A percentile compares a stretch with the other conserved stretches of the same genome.
Evolutionary conservation across 129 eudicot genomes (phyloP).

Genomic region (Pulicaria dysenterica): DNA sequence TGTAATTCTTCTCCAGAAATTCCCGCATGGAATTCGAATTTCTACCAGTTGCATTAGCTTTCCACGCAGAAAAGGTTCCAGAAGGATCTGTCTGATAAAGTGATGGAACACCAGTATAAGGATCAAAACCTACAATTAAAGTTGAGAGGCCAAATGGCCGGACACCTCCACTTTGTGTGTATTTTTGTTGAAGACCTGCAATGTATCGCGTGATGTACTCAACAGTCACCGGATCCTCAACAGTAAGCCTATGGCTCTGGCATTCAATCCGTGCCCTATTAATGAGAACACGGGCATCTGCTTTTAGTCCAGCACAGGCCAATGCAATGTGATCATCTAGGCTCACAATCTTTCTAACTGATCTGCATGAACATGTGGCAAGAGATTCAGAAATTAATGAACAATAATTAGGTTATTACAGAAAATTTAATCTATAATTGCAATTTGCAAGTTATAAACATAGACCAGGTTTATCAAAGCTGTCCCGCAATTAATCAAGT

Average conservation of each 20-base stretch:
- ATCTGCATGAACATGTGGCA: constrained; percentile 46
- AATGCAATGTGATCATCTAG: constrained; percentile 84
- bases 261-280: constrained; percentile 87
- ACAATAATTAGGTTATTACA: neutral
- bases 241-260: constrained; percentile 85
- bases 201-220: constrained; percentile 90
- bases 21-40: constrained; percentile 88
- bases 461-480: too few relatives aligned
- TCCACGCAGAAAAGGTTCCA: constrained; percentile 96
- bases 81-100: constrained; percentile 95
- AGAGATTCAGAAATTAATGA: constrained; percentile 11
- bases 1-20: constrained; percentile 84
- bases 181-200: constrained; percentile 95
- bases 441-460: too few relatives aligned
- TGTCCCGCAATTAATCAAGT: neutral
- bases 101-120: constrained; percentile 74
- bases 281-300: constrained; percentile 90
- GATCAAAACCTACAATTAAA: constrained; percentile 88
- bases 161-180: constrained; percentile 97
- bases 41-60: constrained; percentile 94
- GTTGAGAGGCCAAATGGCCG: constrained; percentile 95
- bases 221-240: constrained; percentile 89
- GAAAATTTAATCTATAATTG: too few relatives aligned
- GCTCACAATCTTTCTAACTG: constrained; percentile 83
- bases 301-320: constrained; percentile 96